phyloP scores from a whole-genome alignment of 2,329 filamentous ascomycete genomes.

The Endothia cerciana region DNA sequence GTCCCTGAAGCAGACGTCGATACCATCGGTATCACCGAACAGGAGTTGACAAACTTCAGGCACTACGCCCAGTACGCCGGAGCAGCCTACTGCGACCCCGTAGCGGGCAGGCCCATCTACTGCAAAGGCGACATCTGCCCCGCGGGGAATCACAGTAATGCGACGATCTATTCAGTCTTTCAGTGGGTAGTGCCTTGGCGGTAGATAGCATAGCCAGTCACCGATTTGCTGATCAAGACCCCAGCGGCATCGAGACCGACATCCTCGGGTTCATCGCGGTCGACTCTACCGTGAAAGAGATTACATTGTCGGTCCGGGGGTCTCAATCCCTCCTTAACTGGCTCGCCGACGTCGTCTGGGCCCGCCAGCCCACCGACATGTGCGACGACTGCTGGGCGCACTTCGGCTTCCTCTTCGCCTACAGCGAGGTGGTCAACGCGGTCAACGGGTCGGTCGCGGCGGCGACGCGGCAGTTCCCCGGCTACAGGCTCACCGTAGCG shows the following conservation, averaged over 20 bases:
- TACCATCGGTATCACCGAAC: conserved; percentile 12
- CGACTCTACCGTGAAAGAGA: conserved; percentile 53
- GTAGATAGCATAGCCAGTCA: background rate
- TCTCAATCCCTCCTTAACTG: conserved; percentile 63
- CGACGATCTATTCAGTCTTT: conserved; percentile 40
- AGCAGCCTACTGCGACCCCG: conserved; percentile 58
- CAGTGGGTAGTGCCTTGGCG: conserved; percentile 1
- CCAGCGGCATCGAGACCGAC: conserved; percentile 30
- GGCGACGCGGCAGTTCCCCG: conserved; percentile 51
- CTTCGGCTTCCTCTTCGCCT: conserved; percentile 61
- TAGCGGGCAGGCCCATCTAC: conserved; percentile 45
- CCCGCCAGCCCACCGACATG: conserved; percentile 39
- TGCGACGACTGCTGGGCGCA: conserved; percentile 55
- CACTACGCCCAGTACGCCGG: conserved; percentile 57
- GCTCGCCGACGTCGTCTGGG: conserved; percentile 57
- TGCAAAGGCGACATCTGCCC: conserved; percentile 52
- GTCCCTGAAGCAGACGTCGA: background rate
- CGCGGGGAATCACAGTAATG: conserved; percentile 46
- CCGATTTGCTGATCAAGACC: background rate
- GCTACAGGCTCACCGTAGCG: conserved; percentile 58
- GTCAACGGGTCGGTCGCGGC: conserved; percentile 49
- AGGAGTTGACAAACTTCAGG: conserved; percentile 22
- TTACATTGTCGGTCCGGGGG: conserved; percentile 65
- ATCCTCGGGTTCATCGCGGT: conserved; percentile 55
- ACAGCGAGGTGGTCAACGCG: conserved; percentile 53